These are phyloP conservation scores for Lipomyces yarrowii DNA, from an alignment of 1,139 yeast species.

Conservation along the genomic window DNA sequence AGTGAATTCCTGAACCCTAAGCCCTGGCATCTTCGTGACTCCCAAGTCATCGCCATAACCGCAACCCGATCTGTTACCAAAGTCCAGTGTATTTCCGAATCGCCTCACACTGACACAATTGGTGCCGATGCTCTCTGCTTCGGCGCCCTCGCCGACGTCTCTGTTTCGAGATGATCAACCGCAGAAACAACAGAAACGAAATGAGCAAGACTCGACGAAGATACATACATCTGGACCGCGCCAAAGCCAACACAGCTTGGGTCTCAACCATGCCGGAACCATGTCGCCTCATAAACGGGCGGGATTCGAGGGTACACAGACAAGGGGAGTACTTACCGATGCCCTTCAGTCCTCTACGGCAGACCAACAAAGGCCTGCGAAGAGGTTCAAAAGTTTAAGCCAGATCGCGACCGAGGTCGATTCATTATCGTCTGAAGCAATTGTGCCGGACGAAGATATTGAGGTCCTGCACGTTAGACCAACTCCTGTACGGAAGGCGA, in stretches of 20 bases:
- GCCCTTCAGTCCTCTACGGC: neutral
- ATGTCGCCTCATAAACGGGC: neutral
- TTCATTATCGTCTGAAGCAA: neutral
- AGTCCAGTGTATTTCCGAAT: neutral
- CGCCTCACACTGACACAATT: neutral
- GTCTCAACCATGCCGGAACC: neutral
- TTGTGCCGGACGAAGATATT: neutral
- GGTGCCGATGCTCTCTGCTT: conserved; percentile 1
- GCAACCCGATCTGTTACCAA: neutral
- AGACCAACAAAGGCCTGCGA: conserved; percentile 6
- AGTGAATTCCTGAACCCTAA: neutral
- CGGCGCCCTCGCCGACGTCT: neutral
- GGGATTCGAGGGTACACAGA: neutral
- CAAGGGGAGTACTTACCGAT: neutral
- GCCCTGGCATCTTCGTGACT: too few species aligned
- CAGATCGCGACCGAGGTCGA: conserved; percentile 16
- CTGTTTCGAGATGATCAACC: neutral
- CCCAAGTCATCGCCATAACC: neutral
- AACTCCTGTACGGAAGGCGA: neutral
- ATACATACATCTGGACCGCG: neutral
- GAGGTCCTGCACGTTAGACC: neutral
- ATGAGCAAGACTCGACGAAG: neutral
- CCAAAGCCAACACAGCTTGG: neutral
- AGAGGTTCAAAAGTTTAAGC: conserved; percentile 11
- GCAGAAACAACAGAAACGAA: neutral